Conservation (phyloP, 148 eudicot genomes). For the Rhododendron simsii region DNA sequence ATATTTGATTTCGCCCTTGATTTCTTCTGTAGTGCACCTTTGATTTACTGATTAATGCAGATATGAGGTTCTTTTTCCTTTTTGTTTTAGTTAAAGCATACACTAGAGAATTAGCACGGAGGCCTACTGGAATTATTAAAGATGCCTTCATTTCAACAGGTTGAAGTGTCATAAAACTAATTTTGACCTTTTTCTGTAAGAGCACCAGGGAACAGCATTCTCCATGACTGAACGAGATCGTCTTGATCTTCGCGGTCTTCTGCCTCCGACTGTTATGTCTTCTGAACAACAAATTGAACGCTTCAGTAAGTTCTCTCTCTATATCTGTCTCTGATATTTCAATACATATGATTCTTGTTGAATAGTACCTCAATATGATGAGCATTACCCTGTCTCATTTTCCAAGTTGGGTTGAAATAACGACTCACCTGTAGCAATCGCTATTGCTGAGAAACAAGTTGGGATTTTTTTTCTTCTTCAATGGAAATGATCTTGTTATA, state of each 20-base stretch:
- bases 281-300: slow-evolving; percentile 85
- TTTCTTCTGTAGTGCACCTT: neutral
- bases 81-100: neutral
- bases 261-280: slow-evolving; percentile 91
- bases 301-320: slow-evolving; percentile 59
- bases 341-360: neutral
- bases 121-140: neutral
- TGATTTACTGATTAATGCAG: neutral
- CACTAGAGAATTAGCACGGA: neutral
- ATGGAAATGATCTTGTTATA: neutral
- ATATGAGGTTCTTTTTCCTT: neutral
- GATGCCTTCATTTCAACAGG: neutral
- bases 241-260: slow-evolving; percentile 95
- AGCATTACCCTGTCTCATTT: neutral
- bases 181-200: slow-evolving; percentile 8
- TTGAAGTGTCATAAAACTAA: neutral
- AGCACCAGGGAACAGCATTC: slow-evolving; percentile 86
- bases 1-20: neutral
- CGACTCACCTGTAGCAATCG: neutral
- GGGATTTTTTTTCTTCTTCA: neutral
- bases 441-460: neutral
- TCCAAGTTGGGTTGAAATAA: neutral
- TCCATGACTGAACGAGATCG: slow-evolving; percentile 97
- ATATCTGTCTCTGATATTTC: neutral
- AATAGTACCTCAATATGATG: neutral